phyloP scores from a whole-genome alignment of 495 filamentous ascomycete species.

The Neurospora africana region DNA sequence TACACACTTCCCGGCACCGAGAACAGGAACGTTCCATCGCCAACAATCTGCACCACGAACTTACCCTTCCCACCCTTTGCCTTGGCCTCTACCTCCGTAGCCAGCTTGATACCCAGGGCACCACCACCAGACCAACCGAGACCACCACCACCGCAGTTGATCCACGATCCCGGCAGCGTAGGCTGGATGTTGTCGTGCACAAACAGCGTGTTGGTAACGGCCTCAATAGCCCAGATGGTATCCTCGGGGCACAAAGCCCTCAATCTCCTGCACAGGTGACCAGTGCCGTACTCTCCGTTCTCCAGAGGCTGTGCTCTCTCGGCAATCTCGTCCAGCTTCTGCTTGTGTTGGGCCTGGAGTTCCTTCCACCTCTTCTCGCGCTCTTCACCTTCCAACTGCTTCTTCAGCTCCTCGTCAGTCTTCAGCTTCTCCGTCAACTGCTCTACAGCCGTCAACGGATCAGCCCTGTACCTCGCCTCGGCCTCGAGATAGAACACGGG shows the following conservation, averaged over 20 bases:
- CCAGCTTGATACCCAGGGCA: conserved; percentile 80
- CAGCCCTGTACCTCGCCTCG: conserved; percentile 63
- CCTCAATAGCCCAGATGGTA: conserved; percentile 78
- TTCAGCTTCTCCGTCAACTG: conserved; percentile 55
- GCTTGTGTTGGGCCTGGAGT: conserved; percentile 48
- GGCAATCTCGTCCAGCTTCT: conserved; percentile 49
- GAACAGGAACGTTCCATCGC: conserved; percentile 88
- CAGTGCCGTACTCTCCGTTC: conserved; percentile 57
- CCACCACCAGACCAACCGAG: conserved; percentile 93
- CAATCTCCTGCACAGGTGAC: conserved; percentile 58
- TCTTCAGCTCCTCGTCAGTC: conserved; percentile 31
- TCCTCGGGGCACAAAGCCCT: conserved; percentile 57
- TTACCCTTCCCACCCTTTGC: conserved; percentile 57
- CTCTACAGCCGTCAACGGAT: conserved; percentile 57
- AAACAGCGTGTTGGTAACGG: conserved; percentile 71
- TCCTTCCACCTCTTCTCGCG: conserved; percentile 41
- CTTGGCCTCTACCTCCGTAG: conserved; percentile 50
- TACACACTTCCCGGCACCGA: conserved; percentile 82
- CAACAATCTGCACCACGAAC: conserved; percentile 88
- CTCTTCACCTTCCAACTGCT: conserved; percentile 35
- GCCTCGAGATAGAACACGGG: conserved; percentile 71
- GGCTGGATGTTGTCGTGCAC: conserved; percentile 76
- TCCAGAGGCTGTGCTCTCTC: conserved; percentile 44
- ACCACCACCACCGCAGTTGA: conserved; percentile 91
- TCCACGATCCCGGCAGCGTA: conserved; percentile 68